Percentiles rank a stretch among this genome's conserved stretches.
Conservation (phyloP, 257 asterid species). For the Gentiana dahurica region DNA sequence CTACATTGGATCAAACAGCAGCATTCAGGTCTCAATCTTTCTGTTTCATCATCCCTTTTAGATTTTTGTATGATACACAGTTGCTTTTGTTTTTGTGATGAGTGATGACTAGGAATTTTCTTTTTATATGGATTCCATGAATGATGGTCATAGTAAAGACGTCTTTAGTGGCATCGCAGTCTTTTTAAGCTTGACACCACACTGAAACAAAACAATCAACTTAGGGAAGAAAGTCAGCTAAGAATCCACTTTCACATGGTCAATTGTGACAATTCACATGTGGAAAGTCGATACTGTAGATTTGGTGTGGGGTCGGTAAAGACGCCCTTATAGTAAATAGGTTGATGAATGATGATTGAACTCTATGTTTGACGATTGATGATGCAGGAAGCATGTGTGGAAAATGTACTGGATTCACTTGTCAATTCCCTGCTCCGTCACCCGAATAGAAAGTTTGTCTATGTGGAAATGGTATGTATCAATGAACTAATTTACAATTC, state of each 20-base stretch:
- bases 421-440: constrained; percentile 48
- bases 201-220: no score
- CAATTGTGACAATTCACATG: no score
- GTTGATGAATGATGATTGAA: neutral
- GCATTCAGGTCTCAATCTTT: constrained; percentile 45
- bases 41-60: neutral
- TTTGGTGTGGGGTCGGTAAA: no score
- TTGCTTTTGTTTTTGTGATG: neutral
- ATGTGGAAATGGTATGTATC: constrained; percentile 65
- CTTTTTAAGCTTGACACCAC: no score
- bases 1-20: constrained; percentile 77
- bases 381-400: constrained; percentile 80
- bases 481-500: no score
- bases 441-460: constrained; percentile 68
- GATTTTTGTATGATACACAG: neutral
- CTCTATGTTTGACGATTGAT: constrained; percentile 9
- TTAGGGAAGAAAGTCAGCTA: no score
- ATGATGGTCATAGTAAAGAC: no score
- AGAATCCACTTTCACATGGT: no score
- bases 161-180: no score
- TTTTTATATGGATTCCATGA: no score
- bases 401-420: constrained; percentile 70
- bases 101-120: neutral
- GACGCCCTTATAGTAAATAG: neutral
- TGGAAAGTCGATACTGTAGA: no score